These are phyloP conservation scores for Leonotis leonurus DNA, from an alignment of 257 asterid species.

Conservation along the genomic window DNA sequence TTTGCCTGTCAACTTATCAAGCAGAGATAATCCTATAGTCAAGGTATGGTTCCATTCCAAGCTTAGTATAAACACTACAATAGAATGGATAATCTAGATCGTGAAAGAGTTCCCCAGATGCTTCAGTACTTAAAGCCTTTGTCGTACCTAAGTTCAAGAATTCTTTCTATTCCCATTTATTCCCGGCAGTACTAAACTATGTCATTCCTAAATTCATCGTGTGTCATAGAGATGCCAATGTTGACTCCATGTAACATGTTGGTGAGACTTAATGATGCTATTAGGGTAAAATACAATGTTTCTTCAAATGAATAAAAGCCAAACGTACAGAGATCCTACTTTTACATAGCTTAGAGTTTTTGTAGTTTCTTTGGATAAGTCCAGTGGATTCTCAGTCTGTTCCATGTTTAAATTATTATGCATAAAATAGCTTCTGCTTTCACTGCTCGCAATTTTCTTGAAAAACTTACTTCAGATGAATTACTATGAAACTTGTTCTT, in stretches of 20 bases:
- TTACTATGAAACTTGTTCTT: no score
- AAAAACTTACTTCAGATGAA: no score
- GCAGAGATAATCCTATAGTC: constrained; percentile 69
- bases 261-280: neutral
- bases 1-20: constrained; percentile 79
- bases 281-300: neutral
- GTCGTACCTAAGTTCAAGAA: neutral
- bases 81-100: neutral
- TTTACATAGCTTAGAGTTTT: neutral
- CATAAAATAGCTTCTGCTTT: neutral
- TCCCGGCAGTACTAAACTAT: neutral
- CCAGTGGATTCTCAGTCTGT: neutral
- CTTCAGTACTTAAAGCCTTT: neutral
- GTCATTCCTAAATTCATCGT: neutral
- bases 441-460: neutral
- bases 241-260: neutral
- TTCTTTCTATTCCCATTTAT: neutral
- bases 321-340: neutral
- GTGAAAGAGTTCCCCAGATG: neutral
- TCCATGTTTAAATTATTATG: neutral
- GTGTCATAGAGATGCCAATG: neutral
- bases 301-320: neutral
- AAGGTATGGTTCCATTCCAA: constrained; percentile 42
- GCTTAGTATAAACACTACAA: neutral
- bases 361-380: neutral